A percentile compares a stretch with the other conserved stretches of the same genome.
Conservation (phyloP, 768 basidiomycete species). For the Boletellus ananas region DNA sequence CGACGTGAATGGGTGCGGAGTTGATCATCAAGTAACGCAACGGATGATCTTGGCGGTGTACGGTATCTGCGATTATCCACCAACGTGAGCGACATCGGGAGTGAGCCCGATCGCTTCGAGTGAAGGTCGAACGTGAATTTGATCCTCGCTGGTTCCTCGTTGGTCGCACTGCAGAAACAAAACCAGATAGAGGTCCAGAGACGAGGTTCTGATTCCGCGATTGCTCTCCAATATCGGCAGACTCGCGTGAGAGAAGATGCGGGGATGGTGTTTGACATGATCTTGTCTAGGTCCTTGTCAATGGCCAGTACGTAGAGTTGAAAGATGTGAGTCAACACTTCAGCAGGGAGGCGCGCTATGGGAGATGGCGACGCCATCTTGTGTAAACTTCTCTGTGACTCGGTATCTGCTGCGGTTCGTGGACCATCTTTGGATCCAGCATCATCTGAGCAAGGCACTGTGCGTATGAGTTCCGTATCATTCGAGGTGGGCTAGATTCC, state of each 20-base stretch:
- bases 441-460: too few species aligned
- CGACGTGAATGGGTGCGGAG: conserved; percentile 14
- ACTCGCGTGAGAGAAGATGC: conserved; percentile 12
- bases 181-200: conserved; percentile 24
- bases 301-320: conserved; percentile 1
- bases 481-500: too few species aligned
- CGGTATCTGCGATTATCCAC: conserved; percentile 11
- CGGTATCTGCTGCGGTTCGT: neutral
- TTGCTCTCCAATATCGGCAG: conserved; percentile 19
- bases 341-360: conserved; percentile 10
- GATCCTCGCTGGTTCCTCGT: neutral
- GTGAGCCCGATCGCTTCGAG: conserved; percentile 8
- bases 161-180: neutral
- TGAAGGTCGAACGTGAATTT: conserved; percentile 3
- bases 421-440: neutral
- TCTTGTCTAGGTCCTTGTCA: neutral
- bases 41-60: neutral
- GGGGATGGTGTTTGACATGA: too few species aligned
- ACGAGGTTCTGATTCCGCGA: conserved; percentile 5
- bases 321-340: conserved; percentile 35
- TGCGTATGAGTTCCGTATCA: too few species aligned
- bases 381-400: neutral
- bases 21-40: conserved; percentile 9
- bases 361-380: neutral
- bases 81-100: conserved; percentile 18